These are phyloP conservation scores for Termitomyces sp. DNA, from an alignment of 768 basidiomycete genomes.

Conservation along the genomic window DNA sequence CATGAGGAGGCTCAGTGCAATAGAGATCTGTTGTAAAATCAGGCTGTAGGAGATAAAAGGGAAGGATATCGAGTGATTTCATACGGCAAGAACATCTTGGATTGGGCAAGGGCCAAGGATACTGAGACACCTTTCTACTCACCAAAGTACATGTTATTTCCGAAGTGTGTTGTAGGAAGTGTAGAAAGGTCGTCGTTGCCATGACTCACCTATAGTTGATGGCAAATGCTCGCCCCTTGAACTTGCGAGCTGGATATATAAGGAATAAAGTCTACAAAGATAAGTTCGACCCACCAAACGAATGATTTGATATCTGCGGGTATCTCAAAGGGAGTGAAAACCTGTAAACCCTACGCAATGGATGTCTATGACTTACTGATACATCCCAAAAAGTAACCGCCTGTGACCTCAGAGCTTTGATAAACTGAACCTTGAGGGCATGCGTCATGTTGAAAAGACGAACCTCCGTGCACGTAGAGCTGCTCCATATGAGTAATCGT, in stretches of 20 bases:
- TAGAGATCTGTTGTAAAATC: background rate
- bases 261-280: too few species aligned
- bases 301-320: background rate
- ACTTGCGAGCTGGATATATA: background rate
- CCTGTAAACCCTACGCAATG: too few species aligned
- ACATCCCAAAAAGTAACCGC: background rate
- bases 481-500: background rate
- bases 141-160: background rate
- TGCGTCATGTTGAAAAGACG: background rate
- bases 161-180: too few species aligned
- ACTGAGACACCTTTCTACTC: conserved; percentile 71
- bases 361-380: background rate
- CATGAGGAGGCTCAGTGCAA: background rate
- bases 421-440: background rate
- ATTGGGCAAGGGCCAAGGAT: conserved; percentile 78
- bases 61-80: conserved; percentile 33
- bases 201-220: background rate
- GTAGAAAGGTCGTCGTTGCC: too few species aligned
- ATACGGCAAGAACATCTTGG: conserved; percentile 73
- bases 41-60: background rate
- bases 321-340: background rate
- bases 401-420: background rate
- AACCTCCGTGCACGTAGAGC: conserved; percentile 2
- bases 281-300: background rate
- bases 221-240: background rate